Evolutionary conservation across 768 basidiomycete species (phyloP).

Genomic region (Cubamyces sp.): DNA sequence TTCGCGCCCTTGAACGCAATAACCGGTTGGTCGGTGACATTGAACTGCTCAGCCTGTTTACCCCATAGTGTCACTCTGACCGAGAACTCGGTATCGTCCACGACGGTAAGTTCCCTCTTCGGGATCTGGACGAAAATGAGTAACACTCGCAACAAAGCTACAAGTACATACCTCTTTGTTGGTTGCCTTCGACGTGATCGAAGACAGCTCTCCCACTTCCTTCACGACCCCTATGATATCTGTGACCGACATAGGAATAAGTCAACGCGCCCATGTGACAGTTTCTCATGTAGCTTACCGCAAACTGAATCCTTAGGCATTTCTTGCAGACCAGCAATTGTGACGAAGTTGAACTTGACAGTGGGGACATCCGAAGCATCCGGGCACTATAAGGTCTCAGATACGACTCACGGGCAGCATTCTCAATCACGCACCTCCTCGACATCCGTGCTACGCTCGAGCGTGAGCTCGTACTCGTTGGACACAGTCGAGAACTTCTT

Average conservation of each 20-base stretch:
- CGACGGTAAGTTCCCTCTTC: slow-evolving; percentile 89
- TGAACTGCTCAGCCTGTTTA: slow-evolving; percentile 85
- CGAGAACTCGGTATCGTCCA: slow-evolving; percentile 78
- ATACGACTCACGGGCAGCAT: slow-evolving; percentile 8
- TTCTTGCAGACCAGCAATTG: slow-evolving; percentile 62
- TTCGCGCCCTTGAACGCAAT: slow-evolving; percentile 94
- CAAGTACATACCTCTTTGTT: slow-evolving; percentile 55
- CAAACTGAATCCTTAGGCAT: slow-evolving; percentile 80
- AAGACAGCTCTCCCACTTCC: slow-evolving; percentile 67
- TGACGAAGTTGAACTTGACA: slow-evolving; percentile 83
- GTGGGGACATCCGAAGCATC: slow-evolving; percentile 78
- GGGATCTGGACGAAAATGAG: slow-evolving; percentile 53
- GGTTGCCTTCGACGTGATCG: slow-evolving; percentile 77
- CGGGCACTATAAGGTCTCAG: slow-evolving; percentile 58
- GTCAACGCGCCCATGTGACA: not conserved
- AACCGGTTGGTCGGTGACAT: slow-evolving; percentile 62
- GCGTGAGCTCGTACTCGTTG: slow-evolving; percentile 91
- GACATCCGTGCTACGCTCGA: slow-evolving; percentile 85
- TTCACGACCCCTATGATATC: slow-evolving; percentile 90
- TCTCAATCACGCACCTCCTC: slow-evolving; percentile 63
- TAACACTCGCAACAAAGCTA: slow-evolving; percentile 4
- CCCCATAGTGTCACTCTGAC: slow-evolving; percentile 95
- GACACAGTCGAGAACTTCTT: slow-evolving; percentile 91
- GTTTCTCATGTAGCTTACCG: slow-evolving; percentile 52
- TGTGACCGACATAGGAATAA: slow-evolving; percentile 35